Evolutionary conservation across 345 rosid genomes (phyloP), one percentile per base, ranked within the genome.

Genomic region (Lepidium didymum): DNA sequence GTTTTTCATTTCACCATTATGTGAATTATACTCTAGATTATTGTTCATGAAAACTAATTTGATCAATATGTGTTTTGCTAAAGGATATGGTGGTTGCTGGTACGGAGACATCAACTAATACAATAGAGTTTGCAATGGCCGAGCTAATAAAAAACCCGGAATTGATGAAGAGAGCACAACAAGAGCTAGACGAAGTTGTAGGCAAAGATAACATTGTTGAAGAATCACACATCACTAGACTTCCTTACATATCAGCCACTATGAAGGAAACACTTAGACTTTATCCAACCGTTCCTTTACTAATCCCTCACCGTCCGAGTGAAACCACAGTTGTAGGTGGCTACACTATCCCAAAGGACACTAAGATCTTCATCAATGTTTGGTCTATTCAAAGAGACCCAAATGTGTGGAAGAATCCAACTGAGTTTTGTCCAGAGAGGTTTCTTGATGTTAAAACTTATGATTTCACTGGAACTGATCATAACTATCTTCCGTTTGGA

Each of bases 401-500:
- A 16, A 54, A 59, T 2, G 21, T 50, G 0, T 65, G 76, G 74
- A 54, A 75, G 8, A 56, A 62, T 56, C 60, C 76, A 0, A 4
- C 56, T 1, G 46, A 50, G 12, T 76, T 76, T 52, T 4, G 13
- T 34, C 69, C 76, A 0, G 69, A 76, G 16, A 71, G 65, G 53
- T 71, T 76, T 71, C 33, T 76, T 3, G 57, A 56, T 34, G 29
- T 18, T 8, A 72, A 46, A 14, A 4, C 44, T 47, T 83, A 63
- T 73, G 97, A 88, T 62, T 85, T 70, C 38, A 80, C 81, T 8
- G 93, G 91, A 46, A 74, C 23, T 6, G 80, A 90, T 47, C 80
- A 78, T 61, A 77, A 23, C 27, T 87, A 77, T 77, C 63, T 87
- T 13, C 97, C 92, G 3, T 90, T 90, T 14, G 94, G 94, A 73